Conservation (phyloP, 768 basidiomycete genomes). For the Cubamyces lactineus region DNA sequence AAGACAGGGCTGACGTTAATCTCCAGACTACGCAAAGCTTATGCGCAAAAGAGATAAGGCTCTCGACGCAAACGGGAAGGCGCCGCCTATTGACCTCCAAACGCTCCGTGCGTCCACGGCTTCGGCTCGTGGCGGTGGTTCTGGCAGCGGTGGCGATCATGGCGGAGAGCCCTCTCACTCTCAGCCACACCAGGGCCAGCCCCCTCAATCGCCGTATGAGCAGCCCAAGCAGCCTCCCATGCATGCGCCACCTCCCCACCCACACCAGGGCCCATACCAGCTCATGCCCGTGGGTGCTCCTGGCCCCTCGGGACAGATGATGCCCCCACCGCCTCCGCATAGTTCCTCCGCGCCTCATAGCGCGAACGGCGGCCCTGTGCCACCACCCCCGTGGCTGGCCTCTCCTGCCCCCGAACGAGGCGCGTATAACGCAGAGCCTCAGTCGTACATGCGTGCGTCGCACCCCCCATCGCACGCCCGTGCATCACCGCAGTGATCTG, state of each 20-base stretch:
- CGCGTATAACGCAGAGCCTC: conserved; percentile 37
- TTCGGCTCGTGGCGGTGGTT: conserved; percentile 29
- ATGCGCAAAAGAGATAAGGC: conserved; percentile 79
- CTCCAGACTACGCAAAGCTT: conserved; percentile 78
- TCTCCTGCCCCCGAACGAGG: conserved; percentile 17
- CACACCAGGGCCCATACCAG: conserved; percentile 27
- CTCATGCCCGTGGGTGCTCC: conserved; percentile 25
- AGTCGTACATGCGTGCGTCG: conserved; percentile 52
- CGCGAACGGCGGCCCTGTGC: conserved; percentile 23
- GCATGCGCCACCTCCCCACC: conserved; percentile 16
- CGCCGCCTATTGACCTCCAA: conserved; percentile 68
- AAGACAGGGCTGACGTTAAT: not conserved
- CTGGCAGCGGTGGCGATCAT: conserved; percentile 12
- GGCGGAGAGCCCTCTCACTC: conserved; percentile 18
- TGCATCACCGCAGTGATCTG: conserved; percentile 37
- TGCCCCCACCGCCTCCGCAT: conserved; percentile 28
- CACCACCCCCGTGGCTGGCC: conserved; percentile 31
- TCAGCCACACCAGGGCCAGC: conserved; percentile 15
- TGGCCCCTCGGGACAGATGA: conserved; percentile 26
- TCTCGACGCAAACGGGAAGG: conserved; percentile 52
- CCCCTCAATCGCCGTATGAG: conserved; percentile 23
- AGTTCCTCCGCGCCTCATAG: conserved; percentile 20
- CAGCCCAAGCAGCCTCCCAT: conserved; percentile 23
- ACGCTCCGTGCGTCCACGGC: conserved; percentile 63
- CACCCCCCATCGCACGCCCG: conserved; percentile 44